Conservation (phyloP, 148 eudicot genomes). For the Fallopia convolvulus region DNA sequence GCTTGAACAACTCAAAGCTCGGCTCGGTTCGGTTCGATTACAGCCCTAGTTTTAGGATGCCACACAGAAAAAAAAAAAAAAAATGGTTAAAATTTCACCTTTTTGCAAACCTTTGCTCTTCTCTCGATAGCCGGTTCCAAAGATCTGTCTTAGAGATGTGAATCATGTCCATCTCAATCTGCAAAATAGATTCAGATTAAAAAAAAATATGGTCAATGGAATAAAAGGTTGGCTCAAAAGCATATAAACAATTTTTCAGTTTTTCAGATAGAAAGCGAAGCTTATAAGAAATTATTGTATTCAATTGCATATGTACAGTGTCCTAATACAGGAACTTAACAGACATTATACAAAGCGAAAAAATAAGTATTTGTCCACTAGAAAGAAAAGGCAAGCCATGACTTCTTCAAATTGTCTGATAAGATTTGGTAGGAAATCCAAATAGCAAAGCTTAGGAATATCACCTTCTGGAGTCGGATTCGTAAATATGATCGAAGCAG, state of each 20-base stretch:
- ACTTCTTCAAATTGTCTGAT: background rate
- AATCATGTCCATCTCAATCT: slow-evolving; percentile 77
- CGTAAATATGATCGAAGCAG: slow-evolving; percentile 78
- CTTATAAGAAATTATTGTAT: background rate
- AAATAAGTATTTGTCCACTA: background rate
- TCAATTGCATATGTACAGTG: background rate
- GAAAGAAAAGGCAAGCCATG: background rate
- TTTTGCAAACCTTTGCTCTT: slow-evolving; percentile 65
- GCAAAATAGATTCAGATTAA: slow-evolving; percentile 14
- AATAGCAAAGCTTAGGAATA: background rate
- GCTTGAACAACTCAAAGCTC: too few species aligned
- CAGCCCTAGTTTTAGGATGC: background rate
- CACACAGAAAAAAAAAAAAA: background rate
- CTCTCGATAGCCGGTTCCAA: slow-evolving; percentile 68
- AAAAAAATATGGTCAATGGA: background rate
- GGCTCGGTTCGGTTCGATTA: too few species aligned
- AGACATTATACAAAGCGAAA: background rate
- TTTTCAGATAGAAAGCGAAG: background rate
- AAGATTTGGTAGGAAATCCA: background rate
- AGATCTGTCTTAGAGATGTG: slow-evolving; percentile 67
- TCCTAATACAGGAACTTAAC: background rate
- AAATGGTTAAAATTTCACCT: slow-evolving; percentile 31
- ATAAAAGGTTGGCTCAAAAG: background rate
- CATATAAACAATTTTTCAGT: background rate
- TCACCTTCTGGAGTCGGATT: slow-evolving; percentile 82